These are phyloP conservation scores for Gnaphalium uliginosum DNA, from an alignment of 129 eudicot genomes.

Conservation along the genomic window DNA sequence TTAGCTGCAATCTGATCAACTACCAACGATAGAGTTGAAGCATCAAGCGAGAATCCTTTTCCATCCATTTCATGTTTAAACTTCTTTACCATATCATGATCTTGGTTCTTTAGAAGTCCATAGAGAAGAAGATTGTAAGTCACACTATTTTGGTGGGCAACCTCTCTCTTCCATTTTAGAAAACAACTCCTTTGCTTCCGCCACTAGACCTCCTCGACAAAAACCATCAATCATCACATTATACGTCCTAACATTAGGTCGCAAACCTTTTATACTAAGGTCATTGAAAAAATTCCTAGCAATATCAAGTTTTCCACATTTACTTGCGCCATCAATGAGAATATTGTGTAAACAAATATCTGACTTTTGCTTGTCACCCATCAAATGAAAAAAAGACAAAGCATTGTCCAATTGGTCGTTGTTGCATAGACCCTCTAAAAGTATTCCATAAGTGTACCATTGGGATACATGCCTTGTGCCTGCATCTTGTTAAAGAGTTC, in stretches of 20 bases:
- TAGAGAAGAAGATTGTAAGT: slow-evolving; percentile 18
- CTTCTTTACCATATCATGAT: no score
- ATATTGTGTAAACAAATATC: neutral
- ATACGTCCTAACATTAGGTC: neutral
- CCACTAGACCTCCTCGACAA: neutral
- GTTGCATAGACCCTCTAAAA: slow-evolving; percentile 3
- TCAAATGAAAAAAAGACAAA: neutral
- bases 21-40: neutral
- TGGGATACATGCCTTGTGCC: neutral
- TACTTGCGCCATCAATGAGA: neutral
- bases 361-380: neutral
- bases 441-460: neutral
- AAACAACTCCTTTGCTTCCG: neutral
- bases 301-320: neutral
- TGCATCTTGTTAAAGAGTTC: neutral
- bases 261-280: neutral
- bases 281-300: neutral
- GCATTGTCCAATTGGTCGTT: slow-evolving; percentile 7
- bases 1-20: no score
- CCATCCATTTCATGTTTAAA: neutral
- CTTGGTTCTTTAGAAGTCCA: neutral
- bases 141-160: slow-evolving; percentile 10
- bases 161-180: neutral
- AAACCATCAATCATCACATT: slow-evolving; percentile 14
- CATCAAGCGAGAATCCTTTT: neutral